Evolutionary conservation across 352 stramenopile genomes (phyloP), one percentile per base, ranked within the genome.

Genomic region (Phytopythium chamaehyphon): DNA sequence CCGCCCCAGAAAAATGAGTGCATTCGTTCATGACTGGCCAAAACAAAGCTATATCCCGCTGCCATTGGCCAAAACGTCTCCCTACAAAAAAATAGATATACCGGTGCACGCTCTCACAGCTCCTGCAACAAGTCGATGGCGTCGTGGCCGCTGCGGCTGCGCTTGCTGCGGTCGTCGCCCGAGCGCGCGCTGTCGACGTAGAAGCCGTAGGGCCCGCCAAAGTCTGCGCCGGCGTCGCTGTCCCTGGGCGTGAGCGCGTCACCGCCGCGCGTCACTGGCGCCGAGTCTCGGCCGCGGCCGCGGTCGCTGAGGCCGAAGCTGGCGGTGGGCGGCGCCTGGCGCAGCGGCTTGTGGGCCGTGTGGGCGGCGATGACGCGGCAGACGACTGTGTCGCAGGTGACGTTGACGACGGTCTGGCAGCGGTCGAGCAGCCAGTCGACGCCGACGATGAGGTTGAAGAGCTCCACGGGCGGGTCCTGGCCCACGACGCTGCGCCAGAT

Each of bases 401-500:
- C 69, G 58, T 87, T 85, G 39, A 79, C 64, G n/a, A 72, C 60
- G 0, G 77, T 86, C 35, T 74, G 57, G 36, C 85, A 69, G 15
- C 73, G 70, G 47, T 87, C 73, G 28, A 86, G 33, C 54, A 85
- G 62, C 73, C 73, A 86, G 52, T 88, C 76, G 21, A 62, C 84
- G 19, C 68, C 76, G 18, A 86, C 61, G 40, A 88, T 63, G 46
- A 78, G 81, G 3, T 60, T 60, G 43, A 84, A 88, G 5, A 73
- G 66, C 16, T 67, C 63, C 28, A 75, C 74, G 15, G 85, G 52
- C 6, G 61, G 36, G 3, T 67, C 55, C 11, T 47, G 59, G 1
- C 63, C 56, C 36, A 86, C 80, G 5, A 88, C 75, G 0, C 73
- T 88, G 9, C 66, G 68, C 75, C 77, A 88, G 37, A 89, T 72